These are phyloP conservation scores for Fusarium dimerum DNA, from an alignment of 2,329 filamentous ascomycete species.

Conservation along the genomic window DNA sequence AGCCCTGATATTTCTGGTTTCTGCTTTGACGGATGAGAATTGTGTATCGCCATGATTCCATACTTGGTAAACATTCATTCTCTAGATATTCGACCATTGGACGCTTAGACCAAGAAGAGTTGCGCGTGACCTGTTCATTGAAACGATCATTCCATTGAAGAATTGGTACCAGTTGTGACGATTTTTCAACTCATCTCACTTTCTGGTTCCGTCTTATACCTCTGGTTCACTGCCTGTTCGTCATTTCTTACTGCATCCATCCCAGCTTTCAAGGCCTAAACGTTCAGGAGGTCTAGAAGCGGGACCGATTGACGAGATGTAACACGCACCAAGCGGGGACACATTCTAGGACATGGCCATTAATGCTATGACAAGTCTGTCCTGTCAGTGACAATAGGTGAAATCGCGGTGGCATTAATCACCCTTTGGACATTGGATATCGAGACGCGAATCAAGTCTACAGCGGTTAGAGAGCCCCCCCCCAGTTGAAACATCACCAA, in stretches of 20 bases:
- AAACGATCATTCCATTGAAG: neutral
- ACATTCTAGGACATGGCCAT: too few relatives aligned
- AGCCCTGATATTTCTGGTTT: neutral
- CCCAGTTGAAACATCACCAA: too few relatives aligned
- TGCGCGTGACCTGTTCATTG: neutral
- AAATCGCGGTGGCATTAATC: too few relatives aligned
- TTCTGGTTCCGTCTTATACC: too few relatives aligned
- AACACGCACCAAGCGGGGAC: constrained; percentile 17
- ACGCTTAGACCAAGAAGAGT: neutral
- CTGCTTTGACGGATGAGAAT: neutral
- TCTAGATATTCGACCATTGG: neutral
- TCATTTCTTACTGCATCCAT: too few relatives aligned
- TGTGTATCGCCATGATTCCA: neutral
- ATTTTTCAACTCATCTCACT: too few relatives aligned
- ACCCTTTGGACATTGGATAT: too few relatives aligned
- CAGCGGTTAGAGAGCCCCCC: neutral
- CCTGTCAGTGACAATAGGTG: too few relatives aligned
- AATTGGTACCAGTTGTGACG: too few relatives aligned
- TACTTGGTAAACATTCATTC: neutral
- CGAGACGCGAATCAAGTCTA: too few relatives aligned
- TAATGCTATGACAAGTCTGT: too few relatives aligned
- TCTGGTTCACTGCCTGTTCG: too few relatives aligned
- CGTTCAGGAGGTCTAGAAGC: constrained; percentile 26
- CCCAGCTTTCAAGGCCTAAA: neutral
- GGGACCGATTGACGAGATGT: constrained; percentile 31